Base-by-base conservation (phyloP, 2,329 filamentous ascomycete genomes). In the Monosporascus sp. region DNA sequence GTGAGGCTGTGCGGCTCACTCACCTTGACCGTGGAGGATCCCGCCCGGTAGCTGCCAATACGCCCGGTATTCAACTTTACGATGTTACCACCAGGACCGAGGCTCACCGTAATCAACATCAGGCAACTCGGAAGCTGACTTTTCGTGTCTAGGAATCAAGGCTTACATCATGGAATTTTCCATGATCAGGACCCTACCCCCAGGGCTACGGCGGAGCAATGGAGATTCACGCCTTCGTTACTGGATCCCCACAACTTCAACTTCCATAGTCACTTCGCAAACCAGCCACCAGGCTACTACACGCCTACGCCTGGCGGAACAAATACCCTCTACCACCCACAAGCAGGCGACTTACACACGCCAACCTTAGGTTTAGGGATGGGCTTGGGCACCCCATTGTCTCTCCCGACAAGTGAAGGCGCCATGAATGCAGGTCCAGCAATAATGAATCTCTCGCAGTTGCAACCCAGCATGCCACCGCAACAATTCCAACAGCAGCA, bases 151-250 rank as follows among this genome's bases (percentile, higher is more conserved):
- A 90, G 89, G 60, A 65, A 68, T 47, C 71, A 72, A 49, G 67
- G 56, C 56, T 55, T 71, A 51, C 62, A 59, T 55, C 74, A 74
- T 62, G 73, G 75, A 53, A 71, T 69, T 38, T 83, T 82, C 62
- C 72, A 75, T 68, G 88, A 94, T 71, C 83, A 88, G 65, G 90
- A 96, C 65, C 87, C 89, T 20, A 96, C 90, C 3, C 90, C 90
- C 5, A 83, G 88, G 67, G 88, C 86, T 18, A 82, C 87, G 43
- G 85, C 88, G 64, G 91, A 97, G 62, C 85, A 82, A 62, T 94
- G 92, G 86, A 83, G 88, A 60, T 91, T 96, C 65, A 96, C 92
- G 2, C 90, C 92, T 4, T 94, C 91, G 22, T 77, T 96, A 53
- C 81, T 97, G 67, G 93, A 97, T 67, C 85, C 90, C 18, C 90